Conservation (phyloP, 306 rosid genomes). For the Sphenostylis stenocarpa region DNA sequence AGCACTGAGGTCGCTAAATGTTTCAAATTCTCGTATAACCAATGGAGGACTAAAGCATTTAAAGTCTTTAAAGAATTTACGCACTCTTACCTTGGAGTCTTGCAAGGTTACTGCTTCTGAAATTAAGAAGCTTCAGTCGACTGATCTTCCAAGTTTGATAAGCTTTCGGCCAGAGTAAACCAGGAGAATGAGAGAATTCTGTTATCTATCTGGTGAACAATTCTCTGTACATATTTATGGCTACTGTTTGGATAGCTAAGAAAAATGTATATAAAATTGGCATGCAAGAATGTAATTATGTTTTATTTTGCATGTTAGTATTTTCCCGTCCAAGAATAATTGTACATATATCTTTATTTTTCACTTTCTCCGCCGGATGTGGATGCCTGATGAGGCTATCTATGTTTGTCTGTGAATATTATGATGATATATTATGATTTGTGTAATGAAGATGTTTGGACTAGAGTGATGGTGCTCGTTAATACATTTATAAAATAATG, state of each 20-base stretch:
- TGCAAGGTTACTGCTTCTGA: slow-evolving; percentile 82
- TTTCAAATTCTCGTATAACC: slow-evolving; percentile 79
- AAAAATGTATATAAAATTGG: slow-evolving; percentile 22
- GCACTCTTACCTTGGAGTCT: slow-evolving; percentile 74
- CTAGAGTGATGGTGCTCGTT: background rate
- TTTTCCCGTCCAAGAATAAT: background rate
- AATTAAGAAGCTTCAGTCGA: slow-evolving; percentile 75
- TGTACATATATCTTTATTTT: slow-evolving; percentile 10
- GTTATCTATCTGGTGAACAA: slow-evolving; percentile 21
- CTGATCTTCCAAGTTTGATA: slow-evolving; percentile 76
- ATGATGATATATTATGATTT: slow-evolving; percentile 2
- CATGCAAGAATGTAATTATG: slow-evolving; percentile 32
- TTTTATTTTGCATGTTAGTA: slow-evolving; percentile 11
- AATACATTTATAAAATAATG: background rate
- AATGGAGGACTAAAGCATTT: slow-evolving; percentile 65
- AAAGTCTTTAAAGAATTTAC: slow-evolving; percentile 78
- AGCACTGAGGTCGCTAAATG: slow-evolving; percentile 71
- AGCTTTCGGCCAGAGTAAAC: slow-evolving; percentile 83
- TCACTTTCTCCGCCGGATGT: background rate
- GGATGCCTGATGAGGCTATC: background rate
- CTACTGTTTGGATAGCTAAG: slow-evolving; percentile 23
- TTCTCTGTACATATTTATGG: slow-evolving; percentile 40
- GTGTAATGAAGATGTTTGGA: slow-evolving; percentile 8
- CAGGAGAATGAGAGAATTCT: slow-evolving; percentile 1
- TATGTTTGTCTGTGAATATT: background rate